Base-by-base conservation (phyloP, 768 basidiomycete genomes). In the Leucosporidium scottii region DNA sequence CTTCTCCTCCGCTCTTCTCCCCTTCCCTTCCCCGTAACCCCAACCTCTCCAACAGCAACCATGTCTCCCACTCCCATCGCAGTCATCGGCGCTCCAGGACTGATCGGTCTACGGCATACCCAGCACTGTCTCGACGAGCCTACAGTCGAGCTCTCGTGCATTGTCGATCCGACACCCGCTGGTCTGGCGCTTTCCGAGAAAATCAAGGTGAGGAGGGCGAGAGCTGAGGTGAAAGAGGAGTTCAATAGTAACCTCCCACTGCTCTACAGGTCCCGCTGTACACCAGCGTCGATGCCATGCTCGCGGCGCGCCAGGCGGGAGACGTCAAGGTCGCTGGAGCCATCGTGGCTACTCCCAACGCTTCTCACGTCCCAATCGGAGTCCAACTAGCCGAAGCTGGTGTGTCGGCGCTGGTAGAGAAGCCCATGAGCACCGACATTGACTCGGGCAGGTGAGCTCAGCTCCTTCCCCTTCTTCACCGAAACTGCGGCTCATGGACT, bases 101-200 rank as follows among this genome's bases (percentile, higher is more conserved):
- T 73, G 17, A 75, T 73, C 61, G 74, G 74, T 30, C 44, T 36
- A 36, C 67, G 74, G 18, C 70, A 71, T 50, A 68, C 65, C 10
- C 28, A 69, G 47, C 70, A 70, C 51, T 63, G 63, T 18, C 39
- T 62, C 48, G 62, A 54, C 30, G 68, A 75, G 28, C 61, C 64
- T 27, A 18, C 17, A 0, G 58, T 57, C 47, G 54, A 51, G 18
- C 55, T 75, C 30, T 28, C 60, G 1, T 67, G 66, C 36, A 67
- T 75, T 25, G 70, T 75, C 57, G 72, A 75, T 25, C 74, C 74
- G 17, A 67, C 64, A 1, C 56, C 67, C 0, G 23, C 51, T 1
- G 74, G 74, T 5, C 44, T 21, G 2, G 44, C 18, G 3, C 59
- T 71, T 28, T 70, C 69, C 3, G 8, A 47, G 28, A 31, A 66